Percentiles rank a stretch among this genome's conserved stretches.
phyloP scores from a whole-genome alignment of 2,329 filamentous ascomycete genomes.

The Boeremia exigua region DNA sequence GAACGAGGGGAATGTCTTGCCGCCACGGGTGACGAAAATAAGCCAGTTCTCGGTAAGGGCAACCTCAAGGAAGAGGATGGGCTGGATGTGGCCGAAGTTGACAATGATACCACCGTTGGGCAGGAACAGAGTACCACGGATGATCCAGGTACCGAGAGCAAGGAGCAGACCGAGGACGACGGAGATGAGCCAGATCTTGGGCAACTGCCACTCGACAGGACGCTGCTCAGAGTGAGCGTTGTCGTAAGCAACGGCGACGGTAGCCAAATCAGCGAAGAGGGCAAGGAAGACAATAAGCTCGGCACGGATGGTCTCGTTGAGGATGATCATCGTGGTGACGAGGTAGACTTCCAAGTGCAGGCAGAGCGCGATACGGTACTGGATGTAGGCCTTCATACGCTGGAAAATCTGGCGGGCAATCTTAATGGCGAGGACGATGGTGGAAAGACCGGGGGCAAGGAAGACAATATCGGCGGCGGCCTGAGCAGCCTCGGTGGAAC shows the following conservation, averaged over 20 bases:
- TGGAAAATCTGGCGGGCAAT: conserved; percentile 77
- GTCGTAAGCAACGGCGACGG: conserved; percentile 79
- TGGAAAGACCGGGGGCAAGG: conserved; percentile 73
- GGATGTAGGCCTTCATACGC: conserved; percentile 78
- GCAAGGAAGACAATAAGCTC: conserved; percentile 81
- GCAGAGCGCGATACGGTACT: conserved; percentile 78
- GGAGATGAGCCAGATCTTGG: conserved; percentile 81
- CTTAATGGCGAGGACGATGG: conserved; percentile 76
- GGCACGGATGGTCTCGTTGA: conserved; percentile 75
- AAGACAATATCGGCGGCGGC: conserved; percentile 77
- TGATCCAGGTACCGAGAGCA: conserved; percentile 73
- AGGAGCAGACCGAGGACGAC: conserved; percentile 72
- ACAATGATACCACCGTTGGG: conserved; percentile 74
- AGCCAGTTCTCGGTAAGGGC: conserved; percentile 62
- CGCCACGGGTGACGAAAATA: conserved; percentile 64
- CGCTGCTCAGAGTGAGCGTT: conserved; percentile 77
- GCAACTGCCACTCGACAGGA: conserved; percentile 80
- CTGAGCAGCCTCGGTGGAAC: conserved; percentile 74
- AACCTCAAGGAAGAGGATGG: conserved; percentile 65
- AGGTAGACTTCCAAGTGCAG: conserved; percentile 78
- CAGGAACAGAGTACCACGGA: conserved; percentile 73
- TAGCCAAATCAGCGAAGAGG: conserved; percentile 79
- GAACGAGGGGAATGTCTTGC: conserved; percentile 75
- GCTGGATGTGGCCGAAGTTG: conserved; percentile 76
- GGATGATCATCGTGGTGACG: conserved; percentile 78